Percentiles rank a stretch among this genome's conserved stretches.
Evolutionary conservation across 345 rosid genomes (phyloP).

Genomic region (Gossypium bickii): DNA sequence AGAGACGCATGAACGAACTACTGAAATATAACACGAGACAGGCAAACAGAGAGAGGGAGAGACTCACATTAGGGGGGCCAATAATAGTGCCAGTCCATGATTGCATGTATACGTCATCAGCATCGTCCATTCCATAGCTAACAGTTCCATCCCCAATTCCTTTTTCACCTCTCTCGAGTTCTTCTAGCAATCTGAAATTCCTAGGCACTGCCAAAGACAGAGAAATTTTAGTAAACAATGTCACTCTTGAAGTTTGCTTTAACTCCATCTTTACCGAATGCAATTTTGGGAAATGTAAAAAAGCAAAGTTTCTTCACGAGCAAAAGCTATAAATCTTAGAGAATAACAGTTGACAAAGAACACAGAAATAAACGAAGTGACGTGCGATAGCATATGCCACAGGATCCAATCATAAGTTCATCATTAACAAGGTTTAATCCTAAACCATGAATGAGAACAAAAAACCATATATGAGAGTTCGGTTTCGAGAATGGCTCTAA

Average conservation of each 20-base stretch:
- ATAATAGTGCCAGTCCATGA: conserved; percentile 86
- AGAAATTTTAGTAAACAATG: background rate
- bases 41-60: background rate
- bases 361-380: background rate
- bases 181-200: conserved; percentile 68
- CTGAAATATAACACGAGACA: background rate
- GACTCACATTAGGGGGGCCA: conserved; percentile 57
- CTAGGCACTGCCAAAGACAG: conserved; percentile 52
- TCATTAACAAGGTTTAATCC: background rate
- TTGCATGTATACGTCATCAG: conserved; percentile 88
- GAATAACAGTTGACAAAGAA: background rate
- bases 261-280: background rate
- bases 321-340: background rate
- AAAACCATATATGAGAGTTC: background rate
- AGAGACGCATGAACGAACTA: background rate
- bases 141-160: conserved; percentile 96
- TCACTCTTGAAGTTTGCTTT: background rate
- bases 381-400: background rate
- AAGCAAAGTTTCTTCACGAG: background rate
- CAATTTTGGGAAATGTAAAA: background rate
- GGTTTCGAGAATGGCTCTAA: too few relatives aligned
- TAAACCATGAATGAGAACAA: background rate
- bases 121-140: conserved; percentile 99
- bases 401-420: background rate
- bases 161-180: conserved; percentile 79